These are phyloP conservation scores for Vitis cinerea DNA, from an alignment of 164 flowering plant species.

Conservation along the genomic window DNA sequence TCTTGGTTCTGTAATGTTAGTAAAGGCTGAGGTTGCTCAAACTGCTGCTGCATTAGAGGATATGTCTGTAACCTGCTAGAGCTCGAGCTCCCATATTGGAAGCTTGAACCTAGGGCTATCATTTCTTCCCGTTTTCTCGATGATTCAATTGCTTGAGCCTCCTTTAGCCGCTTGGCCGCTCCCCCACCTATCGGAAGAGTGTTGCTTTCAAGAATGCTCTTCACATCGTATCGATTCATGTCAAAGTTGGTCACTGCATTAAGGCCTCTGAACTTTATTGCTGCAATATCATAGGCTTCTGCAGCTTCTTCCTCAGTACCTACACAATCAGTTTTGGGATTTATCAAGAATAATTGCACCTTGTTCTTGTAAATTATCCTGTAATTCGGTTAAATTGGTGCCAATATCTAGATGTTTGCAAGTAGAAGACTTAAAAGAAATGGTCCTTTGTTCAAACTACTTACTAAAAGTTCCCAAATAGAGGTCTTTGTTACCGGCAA, in stretches of 20 bases:
- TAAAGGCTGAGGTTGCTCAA: slow-evolving; percentile 40
- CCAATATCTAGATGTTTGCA: too few species aligned
- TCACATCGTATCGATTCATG: slow-evolving; percentile 81
- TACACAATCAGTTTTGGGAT: slow-evolving; percentile 6
- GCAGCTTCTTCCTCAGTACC: slow-evolving; percentile 95
- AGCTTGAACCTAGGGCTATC: slow-evolving; percentile 44
- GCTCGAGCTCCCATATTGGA: slow-evolving; percentile 30
- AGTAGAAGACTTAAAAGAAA: too few species aligned
- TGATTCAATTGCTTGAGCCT: slow-evolving; percentile 67
- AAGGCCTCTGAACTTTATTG: slow-evolving; percentile 79
- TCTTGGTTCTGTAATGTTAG: slow-evolving; percentile 50
- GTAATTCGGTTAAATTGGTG: too few species aligned
- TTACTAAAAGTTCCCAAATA: slow-evolving; percentile 95
- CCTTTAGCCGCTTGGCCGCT: slow-evolving; percentile 66
- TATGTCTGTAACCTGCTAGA: slow-evolving; percentile 36
- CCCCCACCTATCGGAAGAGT: slow-evolving; percentile 79
- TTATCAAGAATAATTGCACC: too few species aligned
- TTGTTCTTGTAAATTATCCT: too few species aligned
- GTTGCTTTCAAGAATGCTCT: slow-evolving; percentile 75
- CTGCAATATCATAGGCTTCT: slow-evolving; percentile 88
- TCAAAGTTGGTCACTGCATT: slow-evolving; percentile 88
- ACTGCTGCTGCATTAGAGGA: slow-evolving; percentile 40
- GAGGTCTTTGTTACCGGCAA: slow-evolving; percentile 95
- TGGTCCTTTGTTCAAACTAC: slow-evolving; percentile 7
- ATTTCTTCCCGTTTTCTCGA: slow-evolving; percentile 61